Conservation (phyloP, 495 filamentous ascomycete species). For the Jackrogersella multiformis region DNA sequence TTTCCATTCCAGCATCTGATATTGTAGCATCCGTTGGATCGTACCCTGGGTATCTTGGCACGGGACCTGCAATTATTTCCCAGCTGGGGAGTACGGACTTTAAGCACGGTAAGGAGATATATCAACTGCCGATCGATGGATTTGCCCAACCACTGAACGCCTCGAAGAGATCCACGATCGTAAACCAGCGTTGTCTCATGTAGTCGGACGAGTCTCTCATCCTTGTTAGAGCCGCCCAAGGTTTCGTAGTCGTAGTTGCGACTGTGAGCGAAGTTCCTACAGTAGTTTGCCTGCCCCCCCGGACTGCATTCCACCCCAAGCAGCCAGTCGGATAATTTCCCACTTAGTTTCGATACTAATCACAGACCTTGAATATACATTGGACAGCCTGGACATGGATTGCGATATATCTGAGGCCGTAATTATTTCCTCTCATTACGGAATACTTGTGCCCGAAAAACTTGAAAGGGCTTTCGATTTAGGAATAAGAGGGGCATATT, state of each 20-base stretch:
- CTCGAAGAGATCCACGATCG: slow-evolving; percentile 14
- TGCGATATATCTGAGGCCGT: neutral
- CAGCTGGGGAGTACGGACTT: slow-evolving; percentile 26
- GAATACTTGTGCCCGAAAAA: neutral
- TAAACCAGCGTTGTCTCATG: slow-evolving; percentile 9
- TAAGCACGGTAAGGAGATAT: slow-evolving; percentile 11
- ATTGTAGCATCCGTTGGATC: slow-evolving; percentile 38
- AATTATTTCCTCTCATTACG: neutral
- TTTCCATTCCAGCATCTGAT: slow-evolving; percentile 29
- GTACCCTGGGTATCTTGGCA: slow-evolving; percentile 41
- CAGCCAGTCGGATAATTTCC: slow-evolving; percentile 33
- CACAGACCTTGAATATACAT: slow-evolving; percentile 4
- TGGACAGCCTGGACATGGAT: neutral
- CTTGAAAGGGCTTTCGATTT: neutral
- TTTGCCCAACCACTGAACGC: slow-evolving; percentile 8
- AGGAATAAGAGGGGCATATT: neutral
- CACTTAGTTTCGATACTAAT: slow-evolving; percentile 22
- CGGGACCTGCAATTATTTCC: slow-evolving; percentile 31
- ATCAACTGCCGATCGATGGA: slow-evolving; percentile 37
- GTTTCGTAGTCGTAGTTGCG: slow-evolving; percentile 21
- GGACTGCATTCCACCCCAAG: slow-evolving; percentile 3
- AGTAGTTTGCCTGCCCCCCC: slow-evolving; percentile 8
- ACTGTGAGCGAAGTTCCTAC: slow-evolving; percentile 22
- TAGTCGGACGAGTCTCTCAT: slow-evolving; percentile 12
- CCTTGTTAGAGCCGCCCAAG: slow-evolving; percentile 24